Evolutionary conservation across 2,329 filamentous ascomycete genomes (phyloP), one percentile per base, ranked within the genome.

Genomic region (Fusarium paranaense): DNA sequence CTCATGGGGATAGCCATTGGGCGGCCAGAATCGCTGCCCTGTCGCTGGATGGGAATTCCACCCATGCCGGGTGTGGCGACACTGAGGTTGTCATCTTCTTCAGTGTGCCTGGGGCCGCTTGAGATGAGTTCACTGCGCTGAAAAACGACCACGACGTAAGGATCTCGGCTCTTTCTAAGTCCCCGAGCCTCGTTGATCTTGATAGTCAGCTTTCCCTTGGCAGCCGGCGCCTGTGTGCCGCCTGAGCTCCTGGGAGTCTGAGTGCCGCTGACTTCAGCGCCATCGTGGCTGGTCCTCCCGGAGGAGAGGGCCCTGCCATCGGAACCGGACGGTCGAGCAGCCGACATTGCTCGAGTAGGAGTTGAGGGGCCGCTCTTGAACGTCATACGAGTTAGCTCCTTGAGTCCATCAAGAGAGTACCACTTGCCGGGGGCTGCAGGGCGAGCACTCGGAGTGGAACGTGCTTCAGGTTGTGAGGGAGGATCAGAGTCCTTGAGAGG

Each of bases 121-220:
- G 97, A 98, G 65, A 99, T 98, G 78, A 97, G 93, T 82, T 99
- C 97, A 80, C 96, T 98, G 82, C 95, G 94, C 82, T 99, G 97
- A 80, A 98, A 99, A 30, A 98, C 95, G 68, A 94, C 97, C 13
- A 99, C 95, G 62, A 98, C 94, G 79, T 99, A 99, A 1, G 97
- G 97, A 79, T 98, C 94, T 68, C 92, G 91, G 80, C 95, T 95
- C 67, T 92, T 94, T 70, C 93, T 90, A 62, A 99, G 85, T 11
- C 94, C 94, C 78, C 95, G 90, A 57, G 93, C 97, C 82, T 98
- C 95, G 60, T 92, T 88, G 64, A 99, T 97, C 81, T 94, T 95
- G 78, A 99, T 94, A 37, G 92, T 94, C 66, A 99, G 87, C 83
- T 97, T 98, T 67, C 97, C 97, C 82, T 94, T 96, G 25, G 94